Conservation (phyloP, 495 filamentous ascomycete species). For the Aspergillus mulundensis region DNA sequence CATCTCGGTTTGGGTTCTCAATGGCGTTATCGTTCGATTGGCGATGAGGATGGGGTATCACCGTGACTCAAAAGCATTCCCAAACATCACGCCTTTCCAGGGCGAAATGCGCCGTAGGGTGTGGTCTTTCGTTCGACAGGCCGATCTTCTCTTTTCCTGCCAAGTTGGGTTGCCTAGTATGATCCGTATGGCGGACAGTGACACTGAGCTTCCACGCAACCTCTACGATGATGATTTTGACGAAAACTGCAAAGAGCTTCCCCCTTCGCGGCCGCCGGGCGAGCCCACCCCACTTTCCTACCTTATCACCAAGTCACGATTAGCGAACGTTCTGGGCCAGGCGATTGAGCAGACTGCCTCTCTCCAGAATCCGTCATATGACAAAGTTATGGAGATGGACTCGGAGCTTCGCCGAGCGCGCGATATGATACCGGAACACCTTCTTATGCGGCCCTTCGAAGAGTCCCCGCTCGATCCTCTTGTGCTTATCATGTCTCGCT, state of each 20-base stretch:
- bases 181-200: slow-evolving; percentile 76
- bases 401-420: slow-evolving; percentile 67
- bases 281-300: slow-evolving; percentile 86
- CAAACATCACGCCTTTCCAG: slow-evolving; percentile 78
- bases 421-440: slow-evolving; percentile 69
- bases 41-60: slow-evolving; percentile 97
- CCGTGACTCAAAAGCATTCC: slow-evolving; percentile 80
- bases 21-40: slow-evolving; percentile 74
- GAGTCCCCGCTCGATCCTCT: slow-evolving; percentile 71
- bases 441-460: slow-evolving; percentile 72
- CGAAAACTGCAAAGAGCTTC: slow-evolving; percentile 70
- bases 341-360: slow-evolving; percentile 52
- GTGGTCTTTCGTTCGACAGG: slow-evolving; percentile 78
- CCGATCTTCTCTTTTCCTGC: slow-evolving; percentile 85
- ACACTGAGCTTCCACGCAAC: slow-evolving; percentile 83
- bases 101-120: slow-evolving; percentile 88
- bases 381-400: slow-evolving; percentile 81
- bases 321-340: slow-evolving; percentile 58
- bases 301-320: slow-evolving; percentile 74
- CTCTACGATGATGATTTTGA: slow-evolving; percentile 92
- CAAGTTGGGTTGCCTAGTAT: slow-evolving; percentile 88
- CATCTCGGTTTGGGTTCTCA: slow-evolving; percentile 74
- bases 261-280: slow-evolving; percentile 64
- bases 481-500: slow-evolving; percentile 79
- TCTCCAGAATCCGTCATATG: slow-evolving; percentile 57